Conservation (phyloP, 2,329 filamentous ascomycete genomes). For the Alternaria solani region DNA sequence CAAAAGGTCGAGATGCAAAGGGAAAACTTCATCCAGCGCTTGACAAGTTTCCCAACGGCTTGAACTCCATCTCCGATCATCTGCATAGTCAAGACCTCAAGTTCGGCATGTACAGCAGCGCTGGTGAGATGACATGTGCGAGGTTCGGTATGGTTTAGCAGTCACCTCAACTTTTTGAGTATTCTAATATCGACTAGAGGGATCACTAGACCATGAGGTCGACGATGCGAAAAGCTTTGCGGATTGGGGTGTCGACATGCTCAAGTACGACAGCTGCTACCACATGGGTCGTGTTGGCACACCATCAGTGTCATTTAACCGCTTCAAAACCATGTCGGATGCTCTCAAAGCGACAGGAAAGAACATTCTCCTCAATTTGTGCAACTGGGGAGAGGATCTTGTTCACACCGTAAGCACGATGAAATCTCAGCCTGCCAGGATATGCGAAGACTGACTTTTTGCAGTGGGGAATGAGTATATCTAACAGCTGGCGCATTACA, state of each 20-base stretch:
- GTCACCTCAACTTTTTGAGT: neutral
- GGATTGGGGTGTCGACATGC: conserved; percentile 47
- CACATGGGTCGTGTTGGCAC: conserved; percentile 40
- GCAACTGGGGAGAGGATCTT: conserved; percentile 48
- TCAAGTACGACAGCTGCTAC: conserved; percentile 51
- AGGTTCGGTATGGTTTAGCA: conserved; percentile 56
- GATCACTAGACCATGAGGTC: conserved; percentile 36
- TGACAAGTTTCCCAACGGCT: conserved; percentile 69
- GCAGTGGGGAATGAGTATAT: conserved; percentile 46
- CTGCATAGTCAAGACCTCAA: conserved; percentile 60
- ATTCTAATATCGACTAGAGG: conserved; percentile 22
- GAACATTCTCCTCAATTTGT: conserved; percentile 41
- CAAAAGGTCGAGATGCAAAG: conserved; percentile 56
- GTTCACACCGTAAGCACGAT: conserved; percentile 33
- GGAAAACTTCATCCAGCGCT: conserved; percentile 48
- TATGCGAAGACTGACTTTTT: conserved; percentile 4
- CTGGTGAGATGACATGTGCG: conserved; percentile 62
- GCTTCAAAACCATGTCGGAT: conserved; percentile 40
- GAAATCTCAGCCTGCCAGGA: neutral
- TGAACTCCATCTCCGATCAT: conserved; percentile 60
- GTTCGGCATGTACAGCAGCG: conserved; percentile 69
- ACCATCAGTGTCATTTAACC: conserved; percentile 35
- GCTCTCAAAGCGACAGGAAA: conserved; percentile 33
- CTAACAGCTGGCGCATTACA: conserved; percentile 47
- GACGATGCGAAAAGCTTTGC: conserved; percentile 40